Base-by-base conservation (phyloP, 805 yeast genomes). In the Candida caryicola region DNA sequence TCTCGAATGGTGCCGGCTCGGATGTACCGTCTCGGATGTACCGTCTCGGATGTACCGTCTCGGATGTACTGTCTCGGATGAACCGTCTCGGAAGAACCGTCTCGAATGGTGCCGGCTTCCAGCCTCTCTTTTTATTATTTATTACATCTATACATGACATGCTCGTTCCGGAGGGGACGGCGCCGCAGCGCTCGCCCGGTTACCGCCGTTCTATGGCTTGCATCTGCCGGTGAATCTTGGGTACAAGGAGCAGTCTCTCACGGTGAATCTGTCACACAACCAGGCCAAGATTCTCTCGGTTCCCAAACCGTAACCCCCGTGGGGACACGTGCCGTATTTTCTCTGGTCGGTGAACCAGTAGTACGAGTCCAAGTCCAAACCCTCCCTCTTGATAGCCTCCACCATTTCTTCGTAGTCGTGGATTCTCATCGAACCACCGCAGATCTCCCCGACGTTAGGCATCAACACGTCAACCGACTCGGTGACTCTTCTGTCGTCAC, bases 401-500 rank as follows among this genome's bases (percentile, higher is more conserved):
- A 85, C 61, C 53, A 93, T 75, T 66, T 91, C 98, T 31, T 87
- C 88, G 43, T 76, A 68, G 54, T 80, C 79, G 46, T 76, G 79
- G 50, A 88, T 89, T 78, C 99, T 90, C 99, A 93, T 93, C 33
- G 98, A 91, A 43, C 99, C 99, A 65, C 99, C 99, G 32, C 95
- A 87, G 57, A 93, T 85, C 71, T 93, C 99, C 62, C 99, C 99
- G 42, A 93, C 99, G 54, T 87, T 91, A 55, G 99, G 99, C 96
- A 93, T 90, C 61, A 93, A 76, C 26, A 93, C 96, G 66, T 93
- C 99, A 31, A 93, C 99, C 36, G 96, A 86, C 69, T 95, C 99
- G 40, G 99, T 93, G 55, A 93, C 97, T 58, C 96, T 78, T 43
- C 82, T 83, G 59, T 91, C 98, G 55, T 88, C 96, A 5, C 63